phyloP scores from a whole-genome alignment of 2,329 filamentous ascomycete genomes.

The Fusarium scirpi region DNA sequence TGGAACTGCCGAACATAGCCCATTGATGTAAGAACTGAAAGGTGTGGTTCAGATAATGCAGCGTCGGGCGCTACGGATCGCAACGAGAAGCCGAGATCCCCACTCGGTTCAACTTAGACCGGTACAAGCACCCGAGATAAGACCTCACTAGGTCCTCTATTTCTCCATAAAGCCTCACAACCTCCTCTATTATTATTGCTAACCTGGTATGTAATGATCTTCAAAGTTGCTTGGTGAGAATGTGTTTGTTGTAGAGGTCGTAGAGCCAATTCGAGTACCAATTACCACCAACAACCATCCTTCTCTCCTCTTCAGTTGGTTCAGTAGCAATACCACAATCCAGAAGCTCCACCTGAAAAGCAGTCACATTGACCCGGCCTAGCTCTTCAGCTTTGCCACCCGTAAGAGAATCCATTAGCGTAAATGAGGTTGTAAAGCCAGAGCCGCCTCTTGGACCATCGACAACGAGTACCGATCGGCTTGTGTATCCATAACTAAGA shows the following conservation, averaged over 20 bases:
- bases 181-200: no score
- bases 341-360: not conserved
- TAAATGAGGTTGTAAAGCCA: not conserved
- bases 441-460: not conserved
- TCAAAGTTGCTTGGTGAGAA: no score
- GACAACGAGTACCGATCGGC: not conserved
- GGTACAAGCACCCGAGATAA: not conserved
- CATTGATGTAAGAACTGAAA: rapidly evolving
- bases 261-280: constrained; percentile 12
- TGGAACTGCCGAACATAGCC: rapidly evolving
- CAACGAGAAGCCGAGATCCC: not conserved
- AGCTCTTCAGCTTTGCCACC: not conserved
- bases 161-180: no score
- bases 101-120: not conserved
- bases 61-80: not conserved
- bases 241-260: not conserved
- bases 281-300: not conserved
- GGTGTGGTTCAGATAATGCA: not conserved
- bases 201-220: no score
- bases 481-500: not conserved
- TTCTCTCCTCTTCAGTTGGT: not conserved
- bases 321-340: not conserved
- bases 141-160: rapidly evolving
- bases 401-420: not conserved
- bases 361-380: not conserved